Evolutionary conservation across 257 asterid genomes (phyloP).

Genomic region (Fraxinus excelsior): DNA sequence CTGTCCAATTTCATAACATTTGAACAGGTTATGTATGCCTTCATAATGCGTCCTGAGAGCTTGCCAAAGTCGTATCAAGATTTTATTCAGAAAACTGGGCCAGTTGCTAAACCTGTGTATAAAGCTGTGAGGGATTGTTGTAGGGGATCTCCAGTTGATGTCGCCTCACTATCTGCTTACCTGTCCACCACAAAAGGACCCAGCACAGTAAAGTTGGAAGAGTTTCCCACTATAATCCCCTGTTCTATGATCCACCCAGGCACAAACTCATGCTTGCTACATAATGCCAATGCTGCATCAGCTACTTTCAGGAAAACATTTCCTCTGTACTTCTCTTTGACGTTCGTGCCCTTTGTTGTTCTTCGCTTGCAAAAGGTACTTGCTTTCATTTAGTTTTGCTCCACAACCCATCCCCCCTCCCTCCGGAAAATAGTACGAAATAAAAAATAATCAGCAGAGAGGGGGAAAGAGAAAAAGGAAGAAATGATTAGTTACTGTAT

Average conservation of each 20-base stretch:
- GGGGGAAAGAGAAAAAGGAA: neutral
- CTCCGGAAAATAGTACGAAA: neutral
- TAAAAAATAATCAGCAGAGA: neutral
- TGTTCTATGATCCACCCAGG: slow-evolving; percentile 91
- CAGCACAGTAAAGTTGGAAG: slow-evolving; percentile 57
- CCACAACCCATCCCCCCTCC: neutral
- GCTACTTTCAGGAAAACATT: slow-evolving; percentile 95
- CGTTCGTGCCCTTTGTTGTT: slow-evolving; percentile 94
- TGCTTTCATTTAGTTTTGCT: slow-evolving; percentile 8
- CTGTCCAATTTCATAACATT: neutral
- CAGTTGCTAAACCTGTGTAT: slow-evolving; percentile 93
- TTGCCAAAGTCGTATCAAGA: slow-evolving; percentile 95
- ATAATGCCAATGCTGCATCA: slow-evolving; percentile 73
- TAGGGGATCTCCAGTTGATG: slow-evolving; percentile 87
- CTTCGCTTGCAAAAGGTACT: slow-evolving; percentile 94
- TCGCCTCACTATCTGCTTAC: slow-evolving; percentile 64
- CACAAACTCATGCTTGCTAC: slow-evolving; percentile 74
- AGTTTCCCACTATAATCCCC: slow-evolving; percentile 77
- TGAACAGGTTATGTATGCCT: slow-evolving; percentile 92
- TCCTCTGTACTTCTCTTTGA: slow-evolving; percentile 96
- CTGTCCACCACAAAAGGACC: slow-evolving; percentile 54
- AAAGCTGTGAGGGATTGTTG: slow-evolving; percentile 97
- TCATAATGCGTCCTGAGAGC: slow-evolving; percentile 99
- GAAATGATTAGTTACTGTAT: neutral
- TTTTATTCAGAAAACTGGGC: slow-evolving; percentile 98